Evolutionary conservation across 2,329 filamentous ascomycete genomes (phyloP), one percentile per base, ranked within the genome.

Genomic region (Exophiala oligosperma): DNA sequence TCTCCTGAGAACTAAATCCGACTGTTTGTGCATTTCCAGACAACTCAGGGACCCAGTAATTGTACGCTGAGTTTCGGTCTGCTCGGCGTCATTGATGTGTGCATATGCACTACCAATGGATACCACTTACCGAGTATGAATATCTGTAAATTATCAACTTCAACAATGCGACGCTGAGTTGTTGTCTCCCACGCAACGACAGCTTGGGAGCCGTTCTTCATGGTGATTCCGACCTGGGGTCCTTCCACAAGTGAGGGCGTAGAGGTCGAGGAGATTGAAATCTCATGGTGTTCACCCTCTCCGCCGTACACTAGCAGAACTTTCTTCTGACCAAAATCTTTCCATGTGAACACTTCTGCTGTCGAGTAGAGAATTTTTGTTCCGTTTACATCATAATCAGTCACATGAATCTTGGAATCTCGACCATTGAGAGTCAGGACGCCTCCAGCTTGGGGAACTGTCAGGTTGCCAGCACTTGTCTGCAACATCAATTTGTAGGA

Each of bases 401-500:
- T 71, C 4, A 77, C 70, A 58, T 76, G 74, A 21, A 78, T 68
- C 64, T 78, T 78, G 1, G 76, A 78, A 58, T 78, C 76, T 51
- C 75, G 72, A 2, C 73, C 74, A 55, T 72, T 69, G 0, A 78
- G 66, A 2, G 71, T 71, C 32, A 78, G 64, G 3, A 62, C 68
- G 7, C 74, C 72, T 21, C 70, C 72, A 8, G 76, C 67, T 55
- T 77, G 75, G 24, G 76, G 76, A 49, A 77, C 67, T 0, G 70
- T 76, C 46, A 78, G 23, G 1, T 67, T 61, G 12, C 76, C 76
- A 40, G 68, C 66, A 60, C 74, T 76, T 8, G 74, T 77, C 6
- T 71, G 67, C 0, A 93, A 71, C 1, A 73, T 86, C 35, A 92
- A 75, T 14, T 78, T 85, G 70, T 92, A 93, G 0, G 77, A 73